Base-by-base conservation (phyloP, 2,329 filamentous ascomycete species). In the Colletotrichum higginsianum region DNA sequence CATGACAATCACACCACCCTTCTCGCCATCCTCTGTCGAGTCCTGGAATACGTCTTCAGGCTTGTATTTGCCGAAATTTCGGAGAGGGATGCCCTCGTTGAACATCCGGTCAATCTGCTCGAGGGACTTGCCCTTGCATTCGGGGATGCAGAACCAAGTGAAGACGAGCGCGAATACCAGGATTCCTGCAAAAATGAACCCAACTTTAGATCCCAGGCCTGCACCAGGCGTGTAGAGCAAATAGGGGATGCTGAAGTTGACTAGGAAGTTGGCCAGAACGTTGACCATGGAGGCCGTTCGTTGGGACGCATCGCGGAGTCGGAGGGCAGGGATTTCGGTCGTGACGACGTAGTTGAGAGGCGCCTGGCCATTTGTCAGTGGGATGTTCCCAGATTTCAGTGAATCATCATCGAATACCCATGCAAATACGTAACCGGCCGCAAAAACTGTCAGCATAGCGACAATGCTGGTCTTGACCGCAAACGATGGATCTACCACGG, bases 281-380 rank as follows among this genome's bases (percentile, higher is more conserved):
- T 75, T 74, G 61, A 72, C 50, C 47, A 75, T 72, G 61, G 71
- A 76, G 30, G 58, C 73, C 6, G 63, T 72, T 42, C 60, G 62
- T 47, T 61, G 68, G 42, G 58, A 72, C 13, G 57, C 71, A 18
- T 73, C 67, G 18, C 67, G 61, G 40, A 73, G 67, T 15, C 62
- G 47, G 38, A 71, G 67, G 26, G 71, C 62, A 1, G 81, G 78
- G 11, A 84, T 66, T 64, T 83, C 82, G 9, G 81, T 78, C 0
- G 78, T 76, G 61, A 84, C 75, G 60, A 82, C 80, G 61, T 83
- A 81, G 12, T 77, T 76, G 1, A 82, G 67, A 5, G 80, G 82
- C 3, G 78, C 80, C 30, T 55, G 6, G 16, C 12, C 11, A 38
- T 7, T 13, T 38, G 18, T 55, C 2, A n/a, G 8, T 35, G 2